phyloP scores from a whole-genome alignment of 164 flowering plant genomes.

The grape (Vitis vinifera) region ASM3070453v1 NC_081809.1:5878501-5879000 shows the following conservation, averaged over 20 bases:
- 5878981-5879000: constrained; percentile 32
- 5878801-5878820: not conserved
- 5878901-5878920: constrained; percentile 6
- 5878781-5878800: not conserved
- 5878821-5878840: not conserved
- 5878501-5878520: too few relatives aligned
- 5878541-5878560: too few relatives aligned
- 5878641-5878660: too few relatives aligned
- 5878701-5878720: not conserved
- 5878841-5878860: not conserved
- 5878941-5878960: constrained; percentile 18
- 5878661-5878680: too few relatives aligned
- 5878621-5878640: too few relatives aligned
- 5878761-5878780: not conserved
- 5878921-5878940: constrained; percentile 14
- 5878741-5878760: constrained; percentile 4
- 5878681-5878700: constrained; percentile 3
- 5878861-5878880: constrained; percentile 3
- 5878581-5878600: too few relatives aligned
- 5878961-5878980: constrained; percentile 29
- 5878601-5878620: too few relatives aligned
- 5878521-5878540: too few relatives aligned
- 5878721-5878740: not conserved
- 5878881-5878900: constrained; percentile 19
- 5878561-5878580: too few relatives aligned